These are phyloP conservation scores for Exophiala oligosperma DNA, from an alignment of 2,329 filamentous ascomycete genomes.

Conservation along the genomic window DNA sequence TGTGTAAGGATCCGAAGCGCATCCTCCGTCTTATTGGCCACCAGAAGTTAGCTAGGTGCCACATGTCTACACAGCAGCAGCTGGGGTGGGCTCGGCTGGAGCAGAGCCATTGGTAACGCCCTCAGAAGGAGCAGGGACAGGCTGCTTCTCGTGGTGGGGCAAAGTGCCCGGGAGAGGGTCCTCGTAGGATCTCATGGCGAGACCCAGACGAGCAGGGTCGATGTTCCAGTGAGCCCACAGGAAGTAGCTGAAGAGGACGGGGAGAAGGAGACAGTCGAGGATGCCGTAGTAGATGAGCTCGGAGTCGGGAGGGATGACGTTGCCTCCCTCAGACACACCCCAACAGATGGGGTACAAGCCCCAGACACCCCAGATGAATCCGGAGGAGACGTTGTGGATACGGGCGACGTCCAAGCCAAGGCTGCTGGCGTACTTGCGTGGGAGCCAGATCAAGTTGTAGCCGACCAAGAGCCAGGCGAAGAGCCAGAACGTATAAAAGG, in stretches of 20 bases:
- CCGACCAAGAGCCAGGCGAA: slow-evolving; percentile 58
- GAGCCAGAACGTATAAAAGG: slow-evolving; percentile 60
- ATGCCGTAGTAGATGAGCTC: slow-evolving; percentile 25
- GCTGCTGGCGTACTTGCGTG: slow-evolving; percentile 53
- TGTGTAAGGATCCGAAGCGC: no score
- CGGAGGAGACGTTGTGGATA: slow-evolving; percentile 56
- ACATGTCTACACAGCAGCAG: background rate
- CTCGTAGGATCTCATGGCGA: slow-evolving; percentile 4
- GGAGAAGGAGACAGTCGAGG: slow-evolving; percentile 15
- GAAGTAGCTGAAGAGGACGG: slow-evolving; percentile 6
- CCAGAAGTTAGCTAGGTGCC: background rate
- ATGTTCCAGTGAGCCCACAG: slow-evolving; percentile 19
- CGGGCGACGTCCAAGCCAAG: slow-evolving; percentile 55
- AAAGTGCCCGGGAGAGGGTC: background rate
- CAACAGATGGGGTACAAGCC: slow-evolving; percentile 65
- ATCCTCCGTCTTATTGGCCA: background rate
- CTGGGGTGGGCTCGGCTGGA: background rate
- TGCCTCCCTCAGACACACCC: slow-evolving; percentile 64
- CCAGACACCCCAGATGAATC: slow-evolving; percentile 58
- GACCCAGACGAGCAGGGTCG: slow-evolving; percentile 15
- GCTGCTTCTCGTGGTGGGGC: background rate
- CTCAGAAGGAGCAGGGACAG: background rate
- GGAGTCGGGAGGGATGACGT: slow-evolving; percentile 61
- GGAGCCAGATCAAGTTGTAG: slow-evolving; percentile 58
- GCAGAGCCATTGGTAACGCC: background rate